Base-by-base conservation (phyloP, 495 filamentous ascomycete genomes). In the Cercophora scortea region DNA sequence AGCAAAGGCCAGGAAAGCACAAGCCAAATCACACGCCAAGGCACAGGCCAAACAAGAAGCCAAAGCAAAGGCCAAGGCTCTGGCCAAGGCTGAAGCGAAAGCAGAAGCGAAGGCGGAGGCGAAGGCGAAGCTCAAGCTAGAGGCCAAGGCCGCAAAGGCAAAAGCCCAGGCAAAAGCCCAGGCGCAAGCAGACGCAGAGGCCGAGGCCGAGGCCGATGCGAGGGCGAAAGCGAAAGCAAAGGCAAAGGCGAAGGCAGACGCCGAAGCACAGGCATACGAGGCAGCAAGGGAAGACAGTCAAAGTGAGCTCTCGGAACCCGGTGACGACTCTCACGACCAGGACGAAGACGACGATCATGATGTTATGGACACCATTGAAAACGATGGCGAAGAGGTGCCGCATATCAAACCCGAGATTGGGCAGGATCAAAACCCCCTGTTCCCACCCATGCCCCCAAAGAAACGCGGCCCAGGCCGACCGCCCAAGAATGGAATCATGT, bases 401-500 rank as follows among this genome's bases (percentile, higher is more conserved):
- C 55, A 56, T 10, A 50, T 59, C 52, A 62, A 71, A 40, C 47
- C 57, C 13, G 72, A 71, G 45, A 67, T 62, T 51, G 61, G 61
- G 15, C 62, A 64, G 7, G 59, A 61, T 18, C 61, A 68, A 13
- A 53, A 47, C 35, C 55, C 62, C 12, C 59, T 72, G 32, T 53
- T 59, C 6, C 57, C 10, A 38, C 10, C 69, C 6, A 59, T 70
- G 48, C 77, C 80, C 6, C 73, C 76, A 4, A 88, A 83, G 62
- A 86, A 89, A 49, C 84, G 87, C 49, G 90, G 90, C 10, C 90
- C 90, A 42, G 90, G 90, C 34, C 74, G 90, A 49, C 90, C 90
- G 42, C 90, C 90, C 8, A 95, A 95, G 74, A 86, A 95, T 66
- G 90, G 90, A 7, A 82, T 93, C 62, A 90, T 94, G 81, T 95